phyloP scores from a whole-genome alignment of 1,284 basidiomycete species.

The Tylopilus microsporus region DNA sequence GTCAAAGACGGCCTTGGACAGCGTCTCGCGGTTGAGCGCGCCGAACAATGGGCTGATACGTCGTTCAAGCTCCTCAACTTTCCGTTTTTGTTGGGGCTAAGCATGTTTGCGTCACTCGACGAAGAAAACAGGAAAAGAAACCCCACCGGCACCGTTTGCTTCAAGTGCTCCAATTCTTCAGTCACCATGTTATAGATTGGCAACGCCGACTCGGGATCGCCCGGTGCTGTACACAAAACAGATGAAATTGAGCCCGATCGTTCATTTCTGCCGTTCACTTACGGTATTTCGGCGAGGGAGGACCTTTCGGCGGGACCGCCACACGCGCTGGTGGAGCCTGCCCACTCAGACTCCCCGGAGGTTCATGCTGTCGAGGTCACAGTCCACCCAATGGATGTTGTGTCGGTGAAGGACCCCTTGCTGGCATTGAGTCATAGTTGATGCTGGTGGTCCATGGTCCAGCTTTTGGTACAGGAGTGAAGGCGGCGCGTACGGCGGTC shows the following conservation, averaged over 20 bases:
- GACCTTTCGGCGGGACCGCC: slow-evolving; percentile 33
- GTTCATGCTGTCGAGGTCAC: slow-evolving; percentile 24
- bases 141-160: slow-evolving; percentile 68
- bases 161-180: slow-evolving; percentile 60
- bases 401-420: slow-evolving; percentile 13
- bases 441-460: slow-evolving; percentile 5
- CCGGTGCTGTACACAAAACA: slow-evolving; percentile 54
- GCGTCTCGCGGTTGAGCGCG: slow-evolving; percentile 84
- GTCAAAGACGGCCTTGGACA: slow-evolving; percentile 68
- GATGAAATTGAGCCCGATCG: background rate
- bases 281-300: slow-evolving; percentile 80
- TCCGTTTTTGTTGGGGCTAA: slow-evolving; percentile 75
- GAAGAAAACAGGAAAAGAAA: slow-evolving; percentile 11
- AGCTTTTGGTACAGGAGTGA: slow-evolving; percentile 20
- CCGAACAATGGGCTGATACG: slow-evolving; percentile 87
- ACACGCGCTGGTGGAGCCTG: too few species aligned
- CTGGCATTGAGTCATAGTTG: slow-evolving; percentile 13
- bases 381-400: slow-evolving; percentile 26
- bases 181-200: slow-evolving; percentile 69
- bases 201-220: slow-evolving; percentile 71
- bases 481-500: too few species aligned
- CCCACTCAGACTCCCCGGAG: slow-evolving; percentile 23
- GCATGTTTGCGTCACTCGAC: too few species aligned
- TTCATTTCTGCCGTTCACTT: slow-evolving; percentile 35
- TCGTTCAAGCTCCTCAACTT: slow-evolving; percentile 85